These are phyloP conservation scores for Ogataea polymorpha DNA, from an alignment of 805 yeast species.

Conservation along the genomic window DNA sequence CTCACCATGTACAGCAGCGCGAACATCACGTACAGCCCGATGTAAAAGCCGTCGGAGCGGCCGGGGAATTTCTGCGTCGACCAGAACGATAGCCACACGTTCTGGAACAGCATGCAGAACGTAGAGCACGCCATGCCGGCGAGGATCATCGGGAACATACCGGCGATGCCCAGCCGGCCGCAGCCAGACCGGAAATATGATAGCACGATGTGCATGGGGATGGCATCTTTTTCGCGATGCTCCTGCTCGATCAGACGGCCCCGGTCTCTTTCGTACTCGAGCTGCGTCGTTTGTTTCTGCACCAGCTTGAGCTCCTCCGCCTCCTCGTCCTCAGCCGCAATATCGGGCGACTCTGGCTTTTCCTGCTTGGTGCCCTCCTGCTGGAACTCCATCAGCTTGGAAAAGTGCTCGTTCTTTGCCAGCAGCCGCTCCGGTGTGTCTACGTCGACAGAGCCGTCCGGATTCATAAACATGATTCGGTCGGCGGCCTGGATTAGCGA, in stretches of 20 bases:
- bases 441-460: constrained; percentile 56
- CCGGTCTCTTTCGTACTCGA: constrained; percentile 18
- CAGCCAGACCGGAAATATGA: constrained; percentile 54
- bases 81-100: constrained; percentile 88
- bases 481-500: constrained; percentile 69
- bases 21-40: constrained; percentile 69
- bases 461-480: constrained; percentile 62
- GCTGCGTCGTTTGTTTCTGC: constrained; percentile 14
- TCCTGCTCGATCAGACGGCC: constrained; percentile 49
- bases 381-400: constrained; percentile 39
- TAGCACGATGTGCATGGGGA: constrained; percentile 46
- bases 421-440: constrained; percentile 60
- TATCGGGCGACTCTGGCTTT: constrained; percentile 28
- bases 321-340: constrained; percentile 17
- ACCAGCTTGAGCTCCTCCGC: constrained; percentile 15
- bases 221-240: constrained; percentile 56
- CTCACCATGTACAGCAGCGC: constrained; percentile 47
- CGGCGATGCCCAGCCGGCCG: constrained; percentile 39
- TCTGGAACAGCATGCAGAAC: constrained; percentile 56
- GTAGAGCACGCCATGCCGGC: constrained; percentile 34
- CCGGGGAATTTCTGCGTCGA: constrained; percentile 48
- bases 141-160: constrained; percentile 30
- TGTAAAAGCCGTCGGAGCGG: constrained; percentile 54
- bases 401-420: constrained; percentile 35
- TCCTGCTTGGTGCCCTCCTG: constrained; percentile 31